A percentile compares a stretch with the other conserved stretches of the same genome.
Evolutionary conservation across 306 rosid genomes (phyloP).

Genomic region (Trifolium fragiferum): DNA sequence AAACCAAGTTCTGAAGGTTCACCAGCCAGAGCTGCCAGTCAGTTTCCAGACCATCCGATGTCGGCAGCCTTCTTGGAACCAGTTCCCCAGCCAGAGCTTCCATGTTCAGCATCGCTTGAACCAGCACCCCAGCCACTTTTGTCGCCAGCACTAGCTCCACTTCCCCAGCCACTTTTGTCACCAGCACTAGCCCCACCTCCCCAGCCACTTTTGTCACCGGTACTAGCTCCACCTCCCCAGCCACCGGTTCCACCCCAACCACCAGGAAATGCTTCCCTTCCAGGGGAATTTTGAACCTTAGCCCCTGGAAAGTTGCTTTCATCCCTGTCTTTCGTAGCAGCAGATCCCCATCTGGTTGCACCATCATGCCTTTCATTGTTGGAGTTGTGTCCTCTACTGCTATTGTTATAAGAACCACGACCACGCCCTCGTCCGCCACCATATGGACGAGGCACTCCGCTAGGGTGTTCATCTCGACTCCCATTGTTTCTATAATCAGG

Average conservation of each 20-base stretch:
- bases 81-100: constrained; percentile 20
- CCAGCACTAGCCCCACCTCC: constrained; percentile 35
- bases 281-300: constrained; percentile 81
- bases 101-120: background rate
- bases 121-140: constrained; percentile 38
- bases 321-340: constrained; percentile 59
- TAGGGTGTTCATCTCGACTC: constrained; percentile 78
- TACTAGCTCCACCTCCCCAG: constrained; percentile 38
- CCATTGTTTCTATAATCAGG: constrained; percentile 65
- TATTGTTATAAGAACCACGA: constrained; percentile 62
- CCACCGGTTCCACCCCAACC: constrained; percentile 70
- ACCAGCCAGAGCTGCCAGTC: background rate
- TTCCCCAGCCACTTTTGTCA: constrained; percentile 38
- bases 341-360: constrained; percentile 70
- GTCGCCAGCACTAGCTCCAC: constrained; percentile 41
- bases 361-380: constrained; percentile 65
- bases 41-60: constrained; percentile 16
- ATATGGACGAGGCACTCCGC: constrained; percentile 89
- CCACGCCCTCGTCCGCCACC: constrained; percentile 73
- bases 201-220: constrained; percentile 33
- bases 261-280: constrained; percentile 91
- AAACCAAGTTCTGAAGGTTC: background rate
- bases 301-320: constrained; percentile 79
- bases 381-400: constrained; percentile 60
- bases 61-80: constrained; percentile 11